Base-by-base conservation (phyloP, 2,329 filamentous ascomycete species). In the Colletotrichum sp. region DNA sequence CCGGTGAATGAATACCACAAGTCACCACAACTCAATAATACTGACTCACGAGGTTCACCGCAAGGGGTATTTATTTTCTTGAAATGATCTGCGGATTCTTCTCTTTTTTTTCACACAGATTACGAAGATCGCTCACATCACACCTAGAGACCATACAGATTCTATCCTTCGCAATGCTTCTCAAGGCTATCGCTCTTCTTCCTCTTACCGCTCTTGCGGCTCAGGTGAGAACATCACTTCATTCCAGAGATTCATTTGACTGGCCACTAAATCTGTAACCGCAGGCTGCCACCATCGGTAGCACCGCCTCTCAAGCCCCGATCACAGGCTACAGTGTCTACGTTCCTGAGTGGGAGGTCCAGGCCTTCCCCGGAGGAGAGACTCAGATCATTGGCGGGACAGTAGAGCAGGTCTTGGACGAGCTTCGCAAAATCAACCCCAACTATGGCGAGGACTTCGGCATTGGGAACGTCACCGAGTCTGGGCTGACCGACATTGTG, bases 381-480 rank as follows among this genome's bases (percentile, higher is more conserved):
- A 72, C 24, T 8, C 57, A 75, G 2, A 60, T 61, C 57, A 34
- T 78, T 21, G 60, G 57, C n/a, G 75, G 77, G 34, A 78, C 77
- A 2, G 69, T 78, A 18, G 65, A 78, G 63, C 32, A 77, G 16
- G 67, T 78, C 13, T 55, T 60, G 30, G 69, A 43, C 1, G 59
- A 71, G 69, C 71, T 77, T 6, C 26, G 39, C 39, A 55, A 69
- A 5, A 59, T 68, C 61, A 69, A 78, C 69, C 72, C 75, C 10
- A 59, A 64, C 39, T 78, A 75, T 18, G 28, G 30, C 16, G 12
- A 57, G 5, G 61, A 39, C 10, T 76, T 76, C 32, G 43, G 43
- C 43, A 36, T 34, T 7, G 3, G 24, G 8, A 30, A 67, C 28
- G 4, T 43, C 30, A 60, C 26, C 13, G 26, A 60, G n/a, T 10